phyloP scores from a whole-genome alignment of 2,329 filamentous ascomycete species.

The Leptographium galeiforme region DNA sequence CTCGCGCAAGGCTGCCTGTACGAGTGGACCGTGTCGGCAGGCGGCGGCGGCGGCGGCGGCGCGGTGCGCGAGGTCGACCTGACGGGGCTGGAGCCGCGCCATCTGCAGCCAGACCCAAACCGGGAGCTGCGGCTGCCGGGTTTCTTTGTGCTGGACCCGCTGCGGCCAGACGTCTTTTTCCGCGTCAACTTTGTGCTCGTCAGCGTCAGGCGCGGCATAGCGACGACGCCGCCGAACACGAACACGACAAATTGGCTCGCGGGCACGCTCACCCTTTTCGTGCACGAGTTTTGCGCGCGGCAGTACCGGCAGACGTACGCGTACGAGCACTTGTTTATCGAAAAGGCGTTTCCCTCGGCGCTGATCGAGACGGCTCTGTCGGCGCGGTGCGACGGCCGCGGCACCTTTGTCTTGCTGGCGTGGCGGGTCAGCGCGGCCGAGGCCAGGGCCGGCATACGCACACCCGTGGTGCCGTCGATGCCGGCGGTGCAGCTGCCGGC shows the following conservation, averaged over 20 bases:
- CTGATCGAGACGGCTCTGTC: conserved; percentile 3
- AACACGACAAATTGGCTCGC: background rate
- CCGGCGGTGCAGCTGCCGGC: too few relatives aligned
- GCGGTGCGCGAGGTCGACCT: conserved; percentile 4
- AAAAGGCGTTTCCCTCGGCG: conserved; percentile 1
- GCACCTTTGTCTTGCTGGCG: conserved; percentile 4
- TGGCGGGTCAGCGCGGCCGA: conserved; percentile 4
- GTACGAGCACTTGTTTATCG: conserved; percentile 1
- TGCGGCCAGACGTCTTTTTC: conserved; percentile 6
- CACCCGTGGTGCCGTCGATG: too few relatives aligned
- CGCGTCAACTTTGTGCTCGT: conserved; percentile 6
- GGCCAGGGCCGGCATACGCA: too few relatives aligned
- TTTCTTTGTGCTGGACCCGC: conserved; percentile 7
- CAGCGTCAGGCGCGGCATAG: background rate
- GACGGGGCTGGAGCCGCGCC: conserved; percentile 1
- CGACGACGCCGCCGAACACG: background rate
- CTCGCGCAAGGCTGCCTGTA: conserved; percentile 4
- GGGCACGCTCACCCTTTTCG: conserved; percentile 4
- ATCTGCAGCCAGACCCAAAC: conserved; percentile 8
- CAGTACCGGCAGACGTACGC: conserved; percentile 5
- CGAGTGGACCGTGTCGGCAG: conserved; percentile 1
- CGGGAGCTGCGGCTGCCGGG: conserved; percentile 8
- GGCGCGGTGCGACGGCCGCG: conserved; percentile 5
- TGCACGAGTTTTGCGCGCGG: conserved; percentile 7
- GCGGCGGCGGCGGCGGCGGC: background rate